Evolutionary conservation across 768 basidiomycete species (phyloP).

Genomic region (Amanita exitialis): DNA sequence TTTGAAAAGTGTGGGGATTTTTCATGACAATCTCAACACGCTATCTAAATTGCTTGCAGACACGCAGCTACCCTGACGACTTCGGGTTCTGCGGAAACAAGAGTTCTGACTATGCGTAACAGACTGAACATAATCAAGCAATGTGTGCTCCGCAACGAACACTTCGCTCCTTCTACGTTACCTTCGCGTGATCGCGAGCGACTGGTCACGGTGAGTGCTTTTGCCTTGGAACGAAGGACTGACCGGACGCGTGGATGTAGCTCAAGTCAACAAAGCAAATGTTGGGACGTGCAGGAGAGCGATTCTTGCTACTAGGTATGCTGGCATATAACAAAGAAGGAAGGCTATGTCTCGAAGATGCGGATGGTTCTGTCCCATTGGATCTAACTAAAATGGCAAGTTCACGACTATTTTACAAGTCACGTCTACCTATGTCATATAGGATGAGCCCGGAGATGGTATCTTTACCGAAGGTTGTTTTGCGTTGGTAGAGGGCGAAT

Average conservation of each 20-base stretch:
- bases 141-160: conserved; percentile 89
- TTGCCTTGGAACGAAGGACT: not conserved
- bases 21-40: not conserved
- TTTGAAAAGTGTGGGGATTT: conserved; percentile 66
- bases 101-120: conserved; percentile 73
- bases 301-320: conserved; percentile 93
- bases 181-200: conserved; percentile 81
- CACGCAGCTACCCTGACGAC: conserved; percentile 46
- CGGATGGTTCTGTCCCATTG: conserved; percentile 82
- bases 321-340: conserved; percentile 85
- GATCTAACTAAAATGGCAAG: conserved; percentile 82
- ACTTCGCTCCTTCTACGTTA: conserved; percentile 93
- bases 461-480: conserved; percentile 95
- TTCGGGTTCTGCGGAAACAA: conserved; percentile 78
- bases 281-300: conserved; percentile 78
- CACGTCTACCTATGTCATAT: not conserved
- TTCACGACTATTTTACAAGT: not conserved
- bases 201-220: conserved; percentile 67
- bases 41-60: conserved; percentile 23
- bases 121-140: conserved; percentile 87
- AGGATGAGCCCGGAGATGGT: conserved; percentile 90
- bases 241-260: conserved; percentile 26
- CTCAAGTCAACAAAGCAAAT: conserved; percentile 94
- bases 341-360: conserved; percentile 83
- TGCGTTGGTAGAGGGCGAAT: conserved; percentile 92